These are phyloP conservation scores for Glycine tomentella DNA, from an alignment of 306 rosid genomes.

Conservation along the genomic window DNA sequence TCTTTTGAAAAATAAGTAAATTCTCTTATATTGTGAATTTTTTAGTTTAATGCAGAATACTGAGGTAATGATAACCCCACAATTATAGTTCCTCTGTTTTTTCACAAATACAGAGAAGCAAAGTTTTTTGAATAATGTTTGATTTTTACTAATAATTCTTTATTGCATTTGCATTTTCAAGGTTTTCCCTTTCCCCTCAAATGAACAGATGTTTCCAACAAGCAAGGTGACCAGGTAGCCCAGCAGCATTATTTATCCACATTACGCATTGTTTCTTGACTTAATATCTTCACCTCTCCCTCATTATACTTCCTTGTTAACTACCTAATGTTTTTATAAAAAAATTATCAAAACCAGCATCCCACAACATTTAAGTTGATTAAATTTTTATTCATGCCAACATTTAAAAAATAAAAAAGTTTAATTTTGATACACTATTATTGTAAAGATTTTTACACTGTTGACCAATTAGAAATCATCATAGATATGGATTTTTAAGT, in stretches of 20 bases:
- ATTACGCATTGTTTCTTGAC: neutral
- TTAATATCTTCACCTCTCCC: slow-evolving; percentile 24
- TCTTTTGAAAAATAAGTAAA: too few species aligned
- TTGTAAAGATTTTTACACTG: neutral
- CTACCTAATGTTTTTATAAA: neutral
- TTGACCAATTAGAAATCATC: neutral
- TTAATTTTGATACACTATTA: neutral
- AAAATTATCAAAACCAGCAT: slow-evolving; percentile 2
- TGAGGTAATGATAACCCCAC: too few species aligned
- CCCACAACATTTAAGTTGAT: neutral
- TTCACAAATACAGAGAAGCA: neutral
- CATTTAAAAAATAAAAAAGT: neutral
- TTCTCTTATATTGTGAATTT: too few species aligned
- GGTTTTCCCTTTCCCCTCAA: neutral
- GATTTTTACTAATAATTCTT: slow-evolving; percentile 4
- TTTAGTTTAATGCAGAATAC: too few species aligned
- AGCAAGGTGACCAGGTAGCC: neutral
- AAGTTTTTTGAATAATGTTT: neutral
- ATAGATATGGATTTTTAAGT: neutral
- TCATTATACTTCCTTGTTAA: slow-evolving; percentile 11
- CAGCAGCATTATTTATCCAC: slow-evolving; percentile 18
- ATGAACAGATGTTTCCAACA: neutral
- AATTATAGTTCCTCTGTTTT: neutral
- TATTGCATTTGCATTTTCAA: slow-evolving; percentile 34
- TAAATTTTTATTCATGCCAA: neutral